Percentiles rank a stretch among this genome's conserved stretches.
phyloP scores from a whole-genome alignment of 1,139 yeast species.

The Candida smagusa region DNA sequence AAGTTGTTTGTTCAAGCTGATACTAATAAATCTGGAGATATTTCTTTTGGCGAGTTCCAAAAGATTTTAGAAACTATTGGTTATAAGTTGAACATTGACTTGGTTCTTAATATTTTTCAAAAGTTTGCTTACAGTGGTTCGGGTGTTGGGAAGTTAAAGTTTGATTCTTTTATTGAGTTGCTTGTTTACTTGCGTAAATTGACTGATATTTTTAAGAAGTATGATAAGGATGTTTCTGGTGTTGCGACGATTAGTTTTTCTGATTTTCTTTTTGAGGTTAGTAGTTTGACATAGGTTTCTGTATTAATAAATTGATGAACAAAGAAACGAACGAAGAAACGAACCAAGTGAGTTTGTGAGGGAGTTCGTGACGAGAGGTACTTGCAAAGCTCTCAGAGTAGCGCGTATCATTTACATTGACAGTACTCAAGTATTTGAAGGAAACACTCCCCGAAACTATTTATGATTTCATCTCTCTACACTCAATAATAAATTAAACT shows the following conservation, averaged over 20 bases:
- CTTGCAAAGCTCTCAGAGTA: too few species aligned
- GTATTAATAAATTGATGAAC: too few species aligned
- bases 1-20: slow-evolving; percentile 66
- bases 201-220: slow-evolving; percentile 76
- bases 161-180: slow-evolving; percentile 80
- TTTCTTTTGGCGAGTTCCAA: slow-evolving; percentile 66
- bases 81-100: slow-evolving; percentile 59
- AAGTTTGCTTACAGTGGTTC: slow-evolving; percentile 44
- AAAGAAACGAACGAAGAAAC: too few species aligned
- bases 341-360: too few species aligned
- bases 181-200: slow-evolving; percentile 73
- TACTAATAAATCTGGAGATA: slow-evolving; percentile 55
- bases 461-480: too few species aligned
- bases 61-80: slow-evolving; percentile 70
- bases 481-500: too few species aligned
- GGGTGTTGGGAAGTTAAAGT: slow-evolving; percentile 58
- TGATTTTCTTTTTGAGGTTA: slow-evolving; percentile 69
- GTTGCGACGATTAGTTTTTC: slow-evolving; percentile 74
- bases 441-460: too few species aligned
- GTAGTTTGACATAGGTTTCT: slow-evolving; percentile 25
- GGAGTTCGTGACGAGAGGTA: too few species aligned
- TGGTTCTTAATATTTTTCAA: slow-evolving; percentile 59
- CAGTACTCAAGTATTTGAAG: too few species aligned
- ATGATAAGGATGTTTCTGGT: slow-evolving; percentile 73
- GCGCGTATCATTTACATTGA: too few species aligned